These are phyloP conservation scores for Pleurotus platypus DNA, from an alignment of 768 basidiomycete species.

Conservation along the genomic window DNA sequence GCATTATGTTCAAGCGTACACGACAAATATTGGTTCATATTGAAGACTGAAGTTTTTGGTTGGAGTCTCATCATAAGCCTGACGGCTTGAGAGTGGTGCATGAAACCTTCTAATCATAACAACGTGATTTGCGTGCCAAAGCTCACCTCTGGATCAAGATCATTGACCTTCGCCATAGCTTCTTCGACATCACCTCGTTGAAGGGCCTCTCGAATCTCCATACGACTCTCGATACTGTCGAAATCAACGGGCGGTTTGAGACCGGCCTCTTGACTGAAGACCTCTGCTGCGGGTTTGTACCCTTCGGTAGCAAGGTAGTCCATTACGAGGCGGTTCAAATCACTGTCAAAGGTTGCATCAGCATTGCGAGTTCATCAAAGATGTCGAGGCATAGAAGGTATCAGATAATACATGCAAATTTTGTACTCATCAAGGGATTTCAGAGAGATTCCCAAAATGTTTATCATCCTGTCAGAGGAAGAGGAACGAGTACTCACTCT, in stretches of 20 bases:
- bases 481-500: conserved; percentile 61
- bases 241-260: conserved; percentile 78
- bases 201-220: conserved; percentile 91
- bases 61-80: conserved; percentile 78
- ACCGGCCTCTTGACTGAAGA: conserved; percentile 88
- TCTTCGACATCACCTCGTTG: conserved; percentile 94
- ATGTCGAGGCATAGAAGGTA: conserved; percentile 20
- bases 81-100: conserved; percentile 96
- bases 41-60: conserved; percentile 93
- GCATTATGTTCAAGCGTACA: conserved; percentile 10
- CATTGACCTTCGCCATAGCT: conserved; percentile 93
- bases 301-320: conserved; percentile 98
- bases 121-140: conserved; percentile 11
- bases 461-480: conserved; percentile 51
- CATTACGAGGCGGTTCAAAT: conserved; percentile 92
- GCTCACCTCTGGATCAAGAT: conserved; percentile 94
- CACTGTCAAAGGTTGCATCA: conserved; percentile 48
- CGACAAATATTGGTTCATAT: conserved; percentile 59
- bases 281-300: conserved; percentile 93
- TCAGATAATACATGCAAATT: conserved; percentile 93
- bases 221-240: conserved; percentile 88
- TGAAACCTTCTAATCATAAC: conserved; percentile 89
- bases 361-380: conserved; percentile 5
- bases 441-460: conserved; percentile 99
- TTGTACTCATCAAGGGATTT: conserved; percentile 66